These are phyloP conservation scores for Clonostachys rosea DNA, from an alignment of 2,329 filamentous ascomycete species.

Conservation along the genomic window DNA sequence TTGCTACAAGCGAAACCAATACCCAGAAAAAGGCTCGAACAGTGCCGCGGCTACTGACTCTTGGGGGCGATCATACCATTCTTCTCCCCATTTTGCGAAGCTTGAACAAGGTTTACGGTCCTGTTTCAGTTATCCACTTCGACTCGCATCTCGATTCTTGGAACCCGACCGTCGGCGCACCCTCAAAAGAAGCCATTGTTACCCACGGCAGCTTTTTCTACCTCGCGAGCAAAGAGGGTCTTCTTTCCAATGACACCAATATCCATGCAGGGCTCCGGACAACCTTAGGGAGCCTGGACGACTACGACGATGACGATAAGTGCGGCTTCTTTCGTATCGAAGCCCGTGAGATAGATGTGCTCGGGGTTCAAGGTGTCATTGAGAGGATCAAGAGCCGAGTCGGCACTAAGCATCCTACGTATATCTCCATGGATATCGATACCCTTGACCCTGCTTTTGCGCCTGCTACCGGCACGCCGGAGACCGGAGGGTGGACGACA, in stretches of 20 bases:
- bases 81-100: constrained; percentile 63
- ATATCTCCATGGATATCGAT: constrained; percentile 72
- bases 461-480: too few relatives aligned
- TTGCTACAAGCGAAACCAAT: constrained; percentile 26
- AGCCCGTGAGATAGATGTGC: constrained; percentile 78
- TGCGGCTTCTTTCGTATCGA: constrained; percentile 74
- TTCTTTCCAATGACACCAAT: constrained; percentile 68
- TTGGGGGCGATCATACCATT: constrained; percentile 66
- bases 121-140: constrained; percentile 65
- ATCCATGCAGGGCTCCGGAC: constrained; percentile 79
- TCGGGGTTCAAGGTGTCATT: constrained; percentile 64
- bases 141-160: constrained; percentile 73
- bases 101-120: constrained; percentile 52
- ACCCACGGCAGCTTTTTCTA: constrained; percentile 87
- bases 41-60: constrained; percentile 42
- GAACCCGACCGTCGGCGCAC: constrained; percentile 15
- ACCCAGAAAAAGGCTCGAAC: background rate
- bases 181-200: constrained; percentile 33
- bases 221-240: constrained; percentile 70
- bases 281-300: constrained; percentile 56
- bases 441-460: too few relatives aligned
- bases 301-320: constrained; percentile 64
- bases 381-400: constrained; percentile 61
- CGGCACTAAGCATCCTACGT: constrained; percentile 64
- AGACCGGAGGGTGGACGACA: too few relatives aligned